Percentiles rank a stretch among this genome's conserved stretches.
Conservation (phyloP, 2,329 filamentous ascomycete genomes). For the Cadophora malorum region DNA sequence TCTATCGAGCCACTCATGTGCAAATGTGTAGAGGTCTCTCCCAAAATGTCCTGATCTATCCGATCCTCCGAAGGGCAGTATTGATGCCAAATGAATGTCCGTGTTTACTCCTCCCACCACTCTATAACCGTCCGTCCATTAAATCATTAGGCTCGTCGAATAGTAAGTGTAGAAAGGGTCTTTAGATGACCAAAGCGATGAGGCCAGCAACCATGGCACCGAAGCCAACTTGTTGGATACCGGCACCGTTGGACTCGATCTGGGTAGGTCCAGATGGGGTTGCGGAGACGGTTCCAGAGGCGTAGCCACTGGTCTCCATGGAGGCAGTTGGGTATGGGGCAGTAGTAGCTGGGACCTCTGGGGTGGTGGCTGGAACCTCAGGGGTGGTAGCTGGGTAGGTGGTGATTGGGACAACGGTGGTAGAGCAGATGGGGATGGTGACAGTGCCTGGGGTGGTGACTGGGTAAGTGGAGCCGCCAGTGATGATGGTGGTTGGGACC, state of each 20-base stretch:
- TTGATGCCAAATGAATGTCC: conserved; percentile 37
- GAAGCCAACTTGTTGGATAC: conserved; percentile 34
- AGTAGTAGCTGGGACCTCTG: conserved; percentile 25
- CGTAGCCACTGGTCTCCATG: conserved; percentile 17
- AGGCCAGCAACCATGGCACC: conserved; percentile 39
- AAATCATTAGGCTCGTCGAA: conserved; percentile 29
- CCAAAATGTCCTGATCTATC: conserved; percentile 33
- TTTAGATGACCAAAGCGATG: conserved; percentile 39
- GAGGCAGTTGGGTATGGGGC: conserved; percentile 20
- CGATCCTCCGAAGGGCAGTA: conserved; percentile 26
- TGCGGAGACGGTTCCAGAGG: conserved; percentile 22
- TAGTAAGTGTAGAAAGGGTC: conserved; percentile 19
- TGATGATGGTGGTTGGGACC: conserved; percentile 52
- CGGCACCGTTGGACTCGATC: conserved; percentile 32
- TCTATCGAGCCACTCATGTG: conserved; percentile 35
- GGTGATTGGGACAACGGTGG: conserved; percentile 27
- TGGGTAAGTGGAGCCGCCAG: conserved; percentile 53
- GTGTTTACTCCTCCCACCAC: conserved; percentile 27
- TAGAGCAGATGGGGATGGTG: conserved; percentile 30
- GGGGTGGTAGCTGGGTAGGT: conserved; percentile 23
- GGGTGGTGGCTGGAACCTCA: conserved; percentile 26
- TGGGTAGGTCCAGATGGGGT: conserved; percentile 26
- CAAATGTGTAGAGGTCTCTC: conserved; percentile 31
- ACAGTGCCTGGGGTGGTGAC: conserved; percentile 44
- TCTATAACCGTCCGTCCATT: conserved; percentile 27